Conservation (phyloP, 805 yeast species). For the Pichia paraexigua region DNA sequence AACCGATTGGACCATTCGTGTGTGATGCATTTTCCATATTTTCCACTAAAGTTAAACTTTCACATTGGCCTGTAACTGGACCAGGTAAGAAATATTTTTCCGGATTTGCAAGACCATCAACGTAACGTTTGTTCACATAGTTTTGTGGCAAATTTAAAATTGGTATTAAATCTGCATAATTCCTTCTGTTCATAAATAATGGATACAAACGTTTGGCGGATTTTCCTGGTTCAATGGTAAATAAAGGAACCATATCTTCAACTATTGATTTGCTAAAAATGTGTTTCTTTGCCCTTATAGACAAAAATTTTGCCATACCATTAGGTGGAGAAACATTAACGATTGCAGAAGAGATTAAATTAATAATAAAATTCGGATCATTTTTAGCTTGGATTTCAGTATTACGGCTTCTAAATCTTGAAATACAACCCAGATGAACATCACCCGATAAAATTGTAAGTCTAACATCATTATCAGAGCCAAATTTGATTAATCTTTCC, state of each 20-base stretch:
- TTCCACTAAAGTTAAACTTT: constrained; percentile 5
- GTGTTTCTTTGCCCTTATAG: constrained; percentile 62
- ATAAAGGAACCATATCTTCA: constrained; percentile 77
- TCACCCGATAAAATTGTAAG: constrained; percentile 87
- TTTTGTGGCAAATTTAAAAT: constrained; percentile 28
- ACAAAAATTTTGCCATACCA: constrained; percentile 68
- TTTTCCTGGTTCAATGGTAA: constrained; percentile 52
- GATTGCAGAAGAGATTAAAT: constrained; percentile 84
- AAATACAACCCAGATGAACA: constrained; percentile 83
- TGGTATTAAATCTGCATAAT: constrained; percentile 65
- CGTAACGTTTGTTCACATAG: constrained; percentile 3
- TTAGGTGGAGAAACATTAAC: constrained; percentile 90
- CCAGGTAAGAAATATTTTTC: constrained; percentile 8
- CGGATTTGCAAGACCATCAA: constrained; percentile 20
- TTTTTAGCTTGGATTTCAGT: constrained; percentile 43
- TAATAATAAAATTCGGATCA: constrained; percentile 73
- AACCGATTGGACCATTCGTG: constrained; percentile 28
- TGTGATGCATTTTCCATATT: not conserved
- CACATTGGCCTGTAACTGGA: constrained; percentile 20
- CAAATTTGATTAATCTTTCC: constrained; percentile 54
- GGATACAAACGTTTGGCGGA: constrained; percentile 32
- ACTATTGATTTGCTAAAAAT: constrained; percentile 47
- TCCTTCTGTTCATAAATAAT: constrained; percentile 54
- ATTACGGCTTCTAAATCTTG: constrained; percentile 59
- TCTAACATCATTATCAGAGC: constrained; percentile 56